Evolutionary conservation across 768 basidiomycete species (phyloP), one percentile per base, ranked within the genome.

Genomic region (Boletus speciosus): DNA sequence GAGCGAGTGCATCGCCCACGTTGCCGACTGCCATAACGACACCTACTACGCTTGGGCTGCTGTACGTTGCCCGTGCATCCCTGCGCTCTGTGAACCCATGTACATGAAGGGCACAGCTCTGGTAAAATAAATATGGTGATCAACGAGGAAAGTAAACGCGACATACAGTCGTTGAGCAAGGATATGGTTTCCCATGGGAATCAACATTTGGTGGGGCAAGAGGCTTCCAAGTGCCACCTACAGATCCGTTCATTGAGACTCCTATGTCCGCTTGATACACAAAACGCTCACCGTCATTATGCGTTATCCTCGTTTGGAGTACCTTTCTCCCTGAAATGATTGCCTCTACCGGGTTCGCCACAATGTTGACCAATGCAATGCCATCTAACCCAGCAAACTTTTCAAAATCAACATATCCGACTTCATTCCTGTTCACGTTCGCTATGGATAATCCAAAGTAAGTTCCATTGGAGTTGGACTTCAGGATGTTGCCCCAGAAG

Each of bases 391-490:
- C 95, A 52, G 89, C 83, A 80, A 98, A 88, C 78, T 98, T 99
- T 75, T 99, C 97, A 61, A 98, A 99, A 69, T 99, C 96, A 32
- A 93, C 95, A 64, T 81, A 98, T 5, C 97, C 97, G 0, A 74
- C 66, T 0, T 82, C 74, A 66, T 99, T 87, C n/a, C 97, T 82
- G 69, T 98, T 98, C 51, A 90, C 97, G 61, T 93, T 80, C 61
- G 91, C 88, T 37, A 90, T 64, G 1, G 94, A 91, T 11, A 94
- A 68, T 21, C 90, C 86, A 67, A 93, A 99, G 76, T 97, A 98
- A 0, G 97, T 99, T 36, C 97, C 97, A 63, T 99, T 99, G 31
- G 90, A 98, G 71, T 99, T 98, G 29, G 95, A 97, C 71, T 96
- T 96, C 56, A 93, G 81, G 60, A 98, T 86, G 64, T 82, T 88